Conservation (phyloP, 441 rosid species). For the Corymbia citriodora region DNA sequence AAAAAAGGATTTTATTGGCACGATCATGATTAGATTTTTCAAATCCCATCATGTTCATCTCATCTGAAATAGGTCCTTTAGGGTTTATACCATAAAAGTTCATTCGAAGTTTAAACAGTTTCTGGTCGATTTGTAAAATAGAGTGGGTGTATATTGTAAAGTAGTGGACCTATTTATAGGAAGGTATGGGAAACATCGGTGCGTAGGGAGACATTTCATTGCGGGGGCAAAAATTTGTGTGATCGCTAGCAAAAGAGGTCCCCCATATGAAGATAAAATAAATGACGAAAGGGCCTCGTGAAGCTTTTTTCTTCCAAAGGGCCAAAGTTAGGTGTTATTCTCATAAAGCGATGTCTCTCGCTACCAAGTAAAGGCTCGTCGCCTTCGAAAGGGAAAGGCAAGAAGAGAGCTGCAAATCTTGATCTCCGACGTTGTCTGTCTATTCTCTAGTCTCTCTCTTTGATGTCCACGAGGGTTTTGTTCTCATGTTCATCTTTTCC, state of each 20-base stretch:
- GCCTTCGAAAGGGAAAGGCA: constrained; percentile 3
- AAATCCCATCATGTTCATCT: background rate
- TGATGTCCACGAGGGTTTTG: constrained; percentile 9
- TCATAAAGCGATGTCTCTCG: constrained; percentile 38
- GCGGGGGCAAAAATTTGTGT: constrained; percentile 21
- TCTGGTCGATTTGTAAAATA: background rate
- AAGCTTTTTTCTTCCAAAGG: constrained; percentile 36
- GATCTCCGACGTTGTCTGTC: constrained; percentile 8
- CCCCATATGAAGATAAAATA: constrained; percentile 4
- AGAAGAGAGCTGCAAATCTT: constrained; percentile 20
- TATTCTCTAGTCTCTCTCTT: background rate
- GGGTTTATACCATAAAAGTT: background rate
- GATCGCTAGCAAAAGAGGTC: background rate
- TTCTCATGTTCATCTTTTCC: constrained; percentile 12
- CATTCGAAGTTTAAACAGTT: background rate
- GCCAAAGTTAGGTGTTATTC: constrained; percentile 48
- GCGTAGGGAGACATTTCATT: background rate
- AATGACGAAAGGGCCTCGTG: constrained; percentile 24
- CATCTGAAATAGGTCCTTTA: background rate
- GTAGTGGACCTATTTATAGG: background rate
- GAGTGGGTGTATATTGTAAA: background rate
- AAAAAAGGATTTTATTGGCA: background rate
- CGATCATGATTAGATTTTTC: background rate
- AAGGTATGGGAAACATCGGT: background rate
- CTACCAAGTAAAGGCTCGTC: constrained; percentile 9